Evolutionary conservation across 208 protist species (phyloP).

Genomic region (Trypanosoma mega): DNA sequence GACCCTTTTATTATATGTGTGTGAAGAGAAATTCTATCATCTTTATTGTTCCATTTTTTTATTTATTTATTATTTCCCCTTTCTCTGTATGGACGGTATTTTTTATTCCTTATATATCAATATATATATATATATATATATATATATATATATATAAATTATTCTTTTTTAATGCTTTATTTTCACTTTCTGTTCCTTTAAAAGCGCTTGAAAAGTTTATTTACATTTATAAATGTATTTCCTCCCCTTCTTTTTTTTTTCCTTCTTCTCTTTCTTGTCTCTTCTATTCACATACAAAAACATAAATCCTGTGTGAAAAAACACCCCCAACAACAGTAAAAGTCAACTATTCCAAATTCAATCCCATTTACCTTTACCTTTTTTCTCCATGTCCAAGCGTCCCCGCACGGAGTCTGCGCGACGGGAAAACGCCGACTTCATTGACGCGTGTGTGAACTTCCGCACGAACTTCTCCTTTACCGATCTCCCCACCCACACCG

Average conservation of each 20-base stretch:
- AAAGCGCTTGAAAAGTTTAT: too few species aligned
- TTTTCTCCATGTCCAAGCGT: slow-evolving; percentile 32
- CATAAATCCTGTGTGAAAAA: too few species aligned
- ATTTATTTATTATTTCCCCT: slow-evolving; percentile 7
- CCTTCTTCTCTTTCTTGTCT: too few species aligned
- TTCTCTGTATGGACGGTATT: slow-evolving; percentile 10
- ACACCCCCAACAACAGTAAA: too few species aligned
- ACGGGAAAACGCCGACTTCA: too few species aligned
- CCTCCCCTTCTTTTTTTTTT: too few species aligned
- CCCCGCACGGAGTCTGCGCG: slow-evolving; percentile 33
- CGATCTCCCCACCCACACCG: slow-evolving; percentile 32
- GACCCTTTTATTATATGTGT: neutral
- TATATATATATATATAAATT: slow-evolving; percentile 5
- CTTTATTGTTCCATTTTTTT: slow-evolving; percentile 4
- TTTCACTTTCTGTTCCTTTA: neutral
- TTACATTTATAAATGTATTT: too few species aligned
- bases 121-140: neutral
- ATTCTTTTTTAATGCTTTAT: slow-evolving; percentile 3
- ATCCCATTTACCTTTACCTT: too few species aligned
- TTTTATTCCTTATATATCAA: slow-evolving; percentile 1
- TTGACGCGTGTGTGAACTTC: slow-evolving; percentile 47
- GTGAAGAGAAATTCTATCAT: neutral
- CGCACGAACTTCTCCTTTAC: slow-evolving; percentile 58
- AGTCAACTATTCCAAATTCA: too few species aligned
- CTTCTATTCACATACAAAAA: too few species aligned